These are phyloP conservation scores for Colletotrichum nymphaeae DNA, from an alignment of 2,329 filamentous ascomycete genomes.

Conservation along the genomic window DNA sequence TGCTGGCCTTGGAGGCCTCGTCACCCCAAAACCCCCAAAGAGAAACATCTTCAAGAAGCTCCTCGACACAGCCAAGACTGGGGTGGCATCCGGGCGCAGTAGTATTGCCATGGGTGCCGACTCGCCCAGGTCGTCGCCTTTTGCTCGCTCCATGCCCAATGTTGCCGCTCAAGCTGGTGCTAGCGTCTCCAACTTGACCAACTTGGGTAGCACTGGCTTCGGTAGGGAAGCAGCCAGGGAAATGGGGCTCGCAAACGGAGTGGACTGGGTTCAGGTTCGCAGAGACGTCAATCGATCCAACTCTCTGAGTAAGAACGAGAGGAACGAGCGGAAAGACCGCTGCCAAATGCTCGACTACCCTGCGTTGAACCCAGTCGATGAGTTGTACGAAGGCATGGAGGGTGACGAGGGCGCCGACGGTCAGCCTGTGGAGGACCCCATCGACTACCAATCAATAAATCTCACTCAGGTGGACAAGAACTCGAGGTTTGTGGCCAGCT, in stretches of 20 bases:
- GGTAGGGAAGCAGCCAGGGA: constrained; percentile 71
- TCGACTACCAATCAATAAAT: constrained; percentile 84
- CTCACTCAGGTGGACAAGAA: constrained; percentile 94
- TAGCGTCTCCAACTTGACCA: constrained; percentile 42
- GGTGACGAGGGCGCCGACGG: constrained; percentile 92
- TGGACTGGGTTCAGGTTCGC: constrained; percentile 98
- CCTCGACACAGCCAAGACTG: constrained; percentile 92
- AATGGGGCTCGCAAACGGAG: constrained; percentile 71
- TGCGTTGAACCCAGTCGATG: constrained; percentile 88
- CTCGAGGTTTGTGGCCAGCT: constrained; percentile 85
- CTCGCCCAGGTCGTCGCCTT: constrained; percentile 55
- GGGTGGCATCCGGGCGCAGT: constrained; percentile 88
- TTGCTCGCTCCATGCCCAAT: constrained; percentile 53
- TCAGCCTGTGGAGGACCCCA: constrained; percentile 82
- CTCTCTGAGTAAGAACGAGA: constrained; percentile 89
- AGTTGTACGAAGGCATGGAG: constrained; percentile 84
- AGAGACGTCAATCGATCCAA: constrained; percentile 96
- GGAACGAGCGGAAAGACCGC: constrained; percentile 84
- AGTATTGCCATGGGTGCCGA: constrained; percentile 76
- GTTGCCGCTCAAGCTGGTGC: constrained; percentile 59
- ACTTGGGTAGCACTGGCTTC: constrained; percentile 48
- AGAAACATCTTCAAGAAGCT: constrained; percentile 96
- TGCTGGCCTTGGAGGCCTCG: constrained; percentile 81
- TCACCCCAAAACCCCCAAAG: constrained; percentile 81
- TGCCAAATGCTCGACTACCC: constrained; percentile 96